Base-by-base conservation (phyloP, 2,329 filamentous ascomycete species). In the Epicoccum nigrum region DNA sequence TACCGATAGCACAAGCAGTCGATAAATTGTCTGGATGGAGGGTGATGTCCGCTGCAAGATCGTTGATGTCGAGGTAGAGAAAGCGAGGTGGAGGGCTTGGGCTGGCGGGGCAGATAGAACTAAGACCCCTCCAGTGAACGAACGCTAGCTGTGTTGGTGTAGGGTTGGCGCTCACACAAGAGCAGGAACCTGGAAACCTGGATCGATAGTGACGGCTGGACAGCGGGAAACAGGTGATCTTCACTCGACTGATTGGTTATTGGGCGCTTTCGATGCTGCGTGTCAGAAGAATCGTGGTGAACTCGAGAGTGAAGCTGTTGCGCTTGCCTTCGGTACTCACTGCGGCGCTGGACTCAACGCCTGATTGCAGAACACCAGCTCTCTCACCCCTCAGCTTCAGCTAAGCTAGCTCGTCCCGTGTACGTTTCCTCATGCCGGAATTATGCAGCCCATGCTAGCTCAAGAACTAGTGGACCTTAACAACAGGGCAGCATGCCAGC, bases 341-440 rank as follows among this genome's bases (percentile, higher is more conserved):
- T 50, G 37, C 34, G 30, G 32, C 23, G 23, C 23, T 37, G 50
- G 37, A 42, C 46, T 32, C 42, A 49, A 50, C 35, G 30, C 41
- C 54, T 47, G 43, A 47, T 47, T 15, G 43, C 25, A 43, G 43
- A 52, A 52, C 51, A 54, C 44, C 51, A 48, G 54, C 42, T 42
- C 52, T 41, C 51, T 49, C 50, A 44, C 54, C 45, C 37, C 23
- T 44, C 32, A 47, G 49, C 43, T 34, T 34, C 43, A 43, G 38
- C 43, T 15, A 34, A 21, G 40, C 45, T 64, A 63, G 60, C 54
- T 56, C 62, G 65, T 74, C 73, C 71, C 70, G 73, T 75, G 71
- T 69, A 68, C 61, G 63, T 55, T 62, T 65, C 45, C 62, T 68
- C 63, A 75, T 76, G 74, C 72, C 60, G 64, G 62, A 52, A 54